Evolutionary conservation across 345 rosid species (phyloP), one percentile per base, ranked within the genome.

Genomic region (Populus deltoides): DNA sequence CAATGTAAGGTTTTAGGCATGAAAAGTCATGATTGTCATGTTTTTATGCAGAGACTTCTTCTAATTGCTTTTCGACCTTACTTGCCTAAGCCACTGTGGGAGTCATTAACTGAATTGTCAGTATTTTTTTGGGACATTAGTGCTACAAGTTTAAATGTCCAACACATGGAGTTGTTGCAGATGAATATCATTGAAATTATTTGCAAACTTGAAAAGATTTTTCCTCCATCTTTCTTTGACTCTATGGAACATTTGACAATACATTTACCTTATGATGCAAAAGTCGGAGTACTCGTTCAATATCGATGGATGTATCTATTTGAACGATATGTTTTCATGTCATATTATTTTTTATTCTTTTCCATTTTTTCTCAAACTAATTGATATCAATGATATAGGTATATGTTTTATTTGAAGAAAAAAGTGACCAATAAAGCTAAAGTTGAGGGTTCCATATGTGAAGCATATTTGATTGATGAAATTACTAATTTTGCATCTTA

Each of bases 261-360:
- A 11, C 70, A 75, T 75, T 5, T 63, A 6, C 70, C 71, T 10
- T 41, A 63, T 29, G 33, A 70, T 5, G 51, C 61, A n/a, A 8
- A 39, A 39, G 41, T 8, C 2, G 41, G 10, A 0, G 41, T 10
- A 39, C 10, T 10, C 41, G 38, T 75, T 1, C 78, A 62, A 38
- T 75, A 75, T 63, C 61, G 61, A 38, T 75, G 39, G 45, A 75
- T 75, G 78, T 63, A 75, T n/a, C 61, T 71, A 22, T 39, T 75
- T 75, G 78, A 75, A 20, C 39, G 70, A 45, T 75, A 13, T 53
- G 41, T 31, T 39, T 39, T 39, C 41, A 39, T 7, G 18, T 20
- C 4, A 73, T 36, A 9, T n/a, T 55, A 53, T 20, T 29, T 36
- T 27, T 22, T 9, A 31, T 55, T 36, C 3, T 6, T 53, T 51